A percentile compares a stretch with the other conserved stretches of the same genome.
Conservation (phyloP, 78 protist genomes). For the Dictyostelium capitatum region DNA sequence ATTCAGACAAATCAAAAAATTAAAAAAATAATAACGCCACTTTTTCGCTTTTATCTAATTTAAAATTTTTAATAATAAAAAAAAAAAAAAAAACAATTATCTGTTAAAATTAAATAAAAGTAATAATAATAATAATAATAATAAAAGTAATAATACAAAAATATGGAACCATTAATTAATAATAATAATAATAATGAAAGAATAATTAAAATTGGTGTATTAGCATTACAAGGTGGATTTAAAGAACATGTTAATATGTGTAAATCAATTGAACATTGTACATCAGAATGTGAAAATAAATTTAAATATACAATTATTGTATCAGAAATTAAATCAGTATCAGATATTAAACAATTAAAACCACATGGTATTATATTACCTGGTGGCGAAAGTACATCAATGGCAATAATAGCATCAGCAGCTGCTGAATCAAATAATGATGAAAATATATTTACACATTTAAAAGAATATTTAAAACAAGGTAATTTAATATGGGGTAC, state of each 20-base stretch:
- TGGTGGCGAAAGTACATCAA: constrained; percentile 87
- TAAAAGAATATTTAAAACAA: not conserved
- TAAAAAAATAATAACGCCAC: not conserved
- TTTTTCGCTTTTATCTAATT: too few relatives aligned
- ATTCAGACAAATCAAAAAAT: not conserved
- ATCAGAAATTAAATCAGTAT: constrained; percentile 36
- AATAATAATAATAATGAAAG: not conserved
- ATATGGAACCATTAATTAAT: constrained; percentile 1
- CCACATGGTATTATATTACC: constrained; percentile 81
- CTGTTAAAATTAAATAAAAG: not conserved
- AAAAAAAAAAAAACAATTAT: constrained; percentile 2
- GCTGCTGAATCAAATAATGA: not conserved
- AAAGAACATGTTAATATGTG: constrained; percentile 68
- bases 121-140: not conserved
- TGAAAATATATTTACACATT: constrained; percentile 13
- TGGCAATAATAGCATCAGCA: constrained; percentile 59
- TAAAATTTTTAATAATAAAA: too few relatives aligned
- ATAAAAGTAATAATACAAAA: not conserved
- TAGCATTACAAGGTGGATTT: constrained; percentile 82
- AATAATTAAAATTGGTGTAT: constrained; percentile 56
- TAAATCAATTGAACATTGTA: not conserved
- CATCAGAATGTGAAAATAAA: constrained; percentile 2
- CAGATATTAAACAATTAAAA: constrained; percentile 28
- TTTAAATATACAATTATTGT: not conserved
- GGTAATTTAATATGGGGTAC: constrained; percentile 83